Evolutionary conservation across 2,329 filamentous ascomycete species (phyloP).

Genomic region (Capronia epimyces): DNA sequence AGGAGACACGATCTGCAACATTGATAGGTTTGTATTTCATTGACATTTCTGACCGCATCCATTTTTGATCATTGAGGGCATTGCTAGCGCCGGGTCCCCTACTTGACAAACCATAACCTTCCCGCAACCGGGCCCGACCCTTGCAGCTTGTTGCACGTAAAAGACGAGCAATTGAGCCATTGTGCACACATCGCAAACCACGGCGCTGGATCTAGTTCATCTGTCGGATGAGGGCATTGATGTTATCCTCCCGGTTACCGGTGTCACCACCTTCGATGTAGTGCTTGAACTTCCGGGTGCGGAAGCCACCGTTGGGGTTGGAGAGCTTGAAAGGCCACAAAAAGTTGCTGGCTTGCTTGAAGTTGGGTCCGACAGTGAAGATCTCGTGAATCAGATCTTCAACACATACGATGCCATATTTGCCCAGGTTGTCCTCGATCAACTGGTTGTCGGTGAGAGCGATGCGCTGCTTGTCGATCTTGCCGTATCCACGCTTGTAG

Average conservation of each 20-base stretch:
- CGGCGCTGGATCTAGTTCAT: slow-evolving; percentile 77
- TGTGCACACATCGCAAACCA: background rate
- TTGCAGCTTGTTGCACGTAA: slow-evolving; percentile 1
- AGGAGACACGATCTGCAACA: background rate
- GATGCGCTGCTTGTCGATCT: slow-evolving; percentile 96
- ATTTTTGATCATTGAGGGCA: slow-evolving; percentile 4
- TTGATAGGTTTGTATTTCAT: slow-evolving; percentile 1
- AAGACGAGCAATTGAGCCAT: background rate
- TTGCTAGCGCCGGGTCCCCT: slow-evolving; percentile 7
- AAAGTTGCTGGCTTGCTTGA: slow-evolving; percentile 99
- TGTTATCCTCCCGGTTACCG: slow-evolving; percentile 97
- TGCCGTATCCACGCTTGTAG: slow-evolving; percentile 99
- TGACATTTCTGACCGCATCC: background rate
- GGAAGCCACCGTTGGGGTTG: slow-evolving; percentile 97
- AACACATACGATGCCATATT: slow-evolving; percentile 98
- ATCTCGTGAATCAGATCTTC: slow-evolving; percentile 99
- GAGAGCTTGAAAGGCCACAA: slow-evolving; percentile 99
- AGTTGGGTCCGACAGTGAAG: slow-evolving; percentile 97
- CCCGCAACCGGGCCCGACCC: background rate
- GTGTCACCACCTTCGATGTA: slow-evolving; percentile 98
- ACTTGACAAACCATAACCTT: background rate
- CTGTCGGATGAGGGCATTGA: slow-evolving; percentile 92
- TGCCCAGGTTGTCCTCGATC: slow-evolving; percentile 92
- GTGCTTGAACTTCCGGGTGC: slow-evolving; percentile 95
- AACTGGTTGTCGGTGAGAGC: slow-evolving; percentile 96